Conservation (phyloP, 2,329 filamentous ascomycete genomes). For the Hortaea werneckii region DNA sequence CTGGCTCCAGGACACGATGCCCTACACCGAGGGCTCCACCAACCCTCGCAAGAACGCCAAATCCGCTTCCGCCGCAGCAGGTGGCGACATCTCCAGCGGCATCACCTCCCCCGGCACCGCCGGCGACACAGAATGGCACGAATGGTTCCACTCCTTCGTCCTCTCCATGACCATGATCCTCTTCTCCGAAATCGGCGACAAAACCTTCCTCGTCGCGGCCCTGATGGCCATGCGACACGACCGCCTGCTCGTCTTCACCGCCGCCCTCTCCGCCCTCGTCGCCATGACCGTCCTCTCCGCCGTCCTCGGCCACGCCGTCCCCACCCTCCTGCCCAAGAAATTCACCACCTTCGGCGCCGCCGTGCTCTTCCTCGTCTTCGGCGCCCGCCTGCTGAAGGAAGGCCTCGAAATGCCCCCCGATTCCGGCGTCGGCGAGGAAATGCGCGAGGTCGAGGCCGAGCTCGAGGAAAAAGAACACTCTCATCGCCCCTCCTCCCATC, state of each 20-base stretch:
- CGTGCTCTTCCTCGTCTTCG: slow-evolving; percentile 80
- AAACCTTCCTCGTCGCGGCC: slow-evolving; percentile 93
- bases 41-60: slow-evolving; percentile 13
- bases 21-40: slow-evolving; percentile 27
- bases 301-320: slow-evolving; percentile 82
- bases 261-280: slow-evolving; percentile 82
- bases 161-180: slow-evolving; percentile 96
- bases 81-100: slow-evolving; percentile 3
- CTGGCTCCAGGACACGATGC: slow-evolving; percentile 28
- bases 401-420: slow-evolving; percentile 80
- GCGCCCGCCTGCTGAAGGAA: slow-evolving; percentile 71
- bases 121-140: slow-evolving; percentile 20
- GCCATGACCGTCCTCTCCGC: slow-evolving; percentile 91
- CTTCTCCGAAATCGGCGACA: slow-evolving; percentile 94
- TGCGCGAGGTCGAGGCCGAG: slow-evolving; percentile 93
- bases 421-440: slow-evolving; percentile 89
- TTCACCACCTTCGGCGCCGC: slow-evolving; percentile 82
- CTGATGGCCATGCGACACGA: slow-evolving; percentile 99
- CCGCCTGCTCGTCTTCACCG: slow-evolving; percentile 83
- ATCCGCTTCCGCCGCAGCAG: slow-evolving; percentile 16
- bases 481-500: slow-evolving; percentile 53
- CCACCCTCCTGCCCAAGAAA: slow-evolving; percentile 79
- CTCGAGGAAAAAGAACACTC: slow-evolving; percentile 83
- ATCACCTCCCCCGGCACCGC: slow-evolving; percentile 11
- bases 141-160: slow-evolving; percentile 67